phyloP scores from a whole-genome alignment of 148 eudicot genomes.

The Euryodendron excelsum region DNA sequence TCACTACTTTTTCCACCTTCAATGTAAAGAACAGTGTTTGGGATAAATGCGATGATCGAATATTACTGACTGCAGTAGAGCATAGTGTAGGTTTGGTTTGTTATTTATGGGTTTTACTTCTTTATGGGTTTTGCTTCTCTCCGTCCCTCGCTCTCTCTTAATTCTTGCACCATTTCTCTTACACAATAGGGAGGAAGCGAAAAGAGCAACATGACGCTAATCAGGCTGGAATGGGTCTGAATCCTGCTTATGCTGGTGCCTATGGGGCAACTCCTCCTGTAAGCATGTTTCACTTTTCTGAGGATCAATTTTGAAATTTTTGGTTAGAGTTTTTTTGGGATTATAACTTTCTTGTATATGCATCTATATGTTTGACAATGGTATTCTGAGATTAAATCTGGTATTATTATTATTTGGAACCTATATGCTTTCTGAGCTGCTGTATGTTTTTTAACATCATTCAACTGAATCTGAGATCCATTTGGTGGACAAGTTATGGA shows the following conservation, averaged over 20 bases:
- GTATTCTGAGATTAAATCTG: background rate
- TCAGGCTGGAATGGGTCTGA: conserved; percentile 60
- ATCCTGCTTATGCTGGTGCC: conserved; percentile 58
- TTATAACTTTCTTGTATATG: background rate
- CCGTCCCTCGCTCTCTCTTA: background rate
- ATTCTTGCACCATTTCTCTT: background rate
- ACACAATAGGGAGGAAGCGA: conserved; percentile 57
- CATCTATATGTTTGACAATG: background rate
- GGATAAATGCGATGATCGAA: background rate
- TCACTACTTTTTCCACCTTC: too few species aligned
- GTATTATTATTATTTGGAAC: too few species aligned
- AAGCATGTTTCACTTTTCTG: conserved; percentile 27
- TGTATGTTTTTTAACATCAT: background rate
- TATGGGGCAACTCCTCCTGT: conserved; percentile 79
- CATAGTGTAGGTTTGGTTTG: background rate
- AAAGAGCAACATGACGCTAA: conserved; percentile 81
- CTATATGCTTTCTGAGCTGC: background rate
- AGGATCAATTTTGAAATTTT: background rate
- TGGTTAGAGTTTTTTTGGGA: background rate
- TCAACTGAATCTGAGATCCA: background rate
- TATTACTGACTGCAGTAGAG: background rate
- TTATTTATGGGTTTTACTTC: background rate
- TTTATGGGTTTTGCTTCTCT: background rate
- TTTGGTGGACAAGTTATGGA: background rate
- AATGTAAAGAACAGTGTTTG: background rate